A percentile compares a stretch with the other conserved stretches of the same genome.
Conservation (phyloP, 345 rosid genomes). For the Theobroma cacao region DNA sequence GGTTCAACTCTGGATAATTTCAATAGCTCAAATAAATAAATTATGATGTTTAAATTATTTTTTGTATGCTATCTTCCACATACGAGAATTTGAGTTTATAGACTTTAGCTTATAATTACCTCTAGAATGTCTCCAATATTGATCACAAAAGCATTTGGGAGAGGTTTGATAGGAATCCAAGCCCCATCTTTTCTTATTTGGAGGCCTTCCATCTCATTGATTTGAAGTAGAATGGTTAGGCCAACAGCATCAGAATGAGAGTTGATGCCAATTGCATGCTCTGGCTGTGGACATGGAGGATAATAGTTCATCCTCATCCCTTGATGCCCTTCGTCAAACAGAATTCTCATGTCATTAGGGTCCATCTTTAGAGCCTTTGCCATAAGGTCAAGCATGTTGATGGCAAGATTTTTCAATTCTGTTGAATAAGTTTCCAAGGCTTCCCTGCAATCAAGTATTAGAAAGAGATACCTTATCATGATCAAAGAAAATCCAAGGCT, state of each 20-base stretch:
- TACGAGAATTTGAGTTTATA: too few species aligned
- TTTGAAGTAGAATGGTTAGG: constrained; percentile 27
- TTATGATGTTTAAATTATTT: too few species aligned
- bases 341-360: constrained; percentile 32
- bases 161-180: too few species aligned
- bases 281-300: constrained; percentile 3
- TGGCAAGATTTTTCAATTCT: background rate
- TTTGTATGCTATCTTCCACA: too few species aligned
- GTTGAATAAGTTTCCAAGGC: background rate
- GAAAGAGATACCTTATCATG: too few species aligned
- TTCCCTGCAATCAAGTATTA: background rate
- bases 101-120: too few species aligned
- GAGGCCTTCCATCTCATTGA: constrained; percentile 25
- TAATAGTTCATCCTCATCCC: too few species aligned
- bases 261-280: constrained; percentile 26
- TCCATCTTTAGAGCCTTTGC: constrained; percentile 45
- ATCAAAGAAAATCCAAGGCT: too few species aligned
- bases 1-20: too few species aligned
- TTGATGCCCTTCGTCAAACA: constrained; percentile 28
- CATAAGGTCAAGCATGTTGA: constrained; percentile 2
- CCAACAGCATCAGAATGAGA: constrained; percentile 21
- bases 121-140: too few species aligned
- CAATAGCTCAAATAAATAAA: too few species aligned
- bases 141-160: too few species aligned
- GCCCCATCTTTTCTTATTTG: constrained; percentile 24